Evolutionary conservation across 257 asterid species (phyloP).

Genomic region (Solanum ossicruentum): DNA sequence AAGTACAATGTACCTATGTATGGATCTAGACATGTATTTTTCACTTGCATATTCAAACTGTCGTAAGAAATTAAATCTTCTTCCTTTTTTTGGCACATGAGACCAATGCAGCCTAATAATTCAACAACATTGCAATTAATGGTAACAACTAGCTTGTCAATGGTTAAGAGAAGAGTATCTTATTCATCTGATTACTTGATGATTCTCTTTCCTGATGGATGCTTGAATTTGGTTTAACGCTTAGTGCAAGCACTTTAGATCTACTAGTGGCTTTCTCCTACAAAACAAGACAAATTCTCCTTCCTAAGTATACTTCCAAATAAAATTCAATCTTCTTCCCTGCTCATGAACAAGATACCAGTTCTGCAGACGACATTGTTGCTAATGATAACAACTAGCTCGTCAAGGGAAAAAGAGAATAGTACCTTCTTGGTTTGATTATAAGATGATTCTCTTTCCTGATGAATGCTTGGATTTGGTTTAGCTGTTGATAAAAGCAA

Average conservation of each 20-base stretch:
- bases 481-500: slow-evolving; percentile 13
- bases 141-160: not conserved
- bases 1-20: not conserved
- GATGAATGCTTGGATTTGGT: slow-evolving; percentile 17
- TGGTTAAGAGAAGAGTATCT: slow-evolving; percentile 22
- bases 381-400: not conserved
- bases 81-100: not conserved
- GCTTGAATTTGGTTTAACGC: slow-evolving; percentile 19
- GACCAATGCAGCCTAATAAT: not conserved
- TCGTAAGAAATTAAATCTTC: not conserved
- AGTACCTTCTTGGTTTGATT: slow-evolving; percentile 34
- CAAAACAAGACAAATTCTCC: slow-evolving; percentile 1
- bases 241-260: slow-evolving; percentile 11
- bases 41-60: not conserved
- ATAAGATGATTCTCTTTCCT: slow-evolving; percentile 8
- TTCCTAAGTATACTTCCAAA: not conserved
- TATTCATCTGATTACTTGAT: slow-evolving; percentile 21
- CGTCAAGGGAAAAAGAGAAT: not conserved
- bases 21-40: not conserved
- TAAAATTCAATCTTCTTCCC: not conserved
- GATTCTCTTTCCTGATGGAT: slow-evolving; percentile 13
- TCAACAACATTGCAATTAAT: not conserved
- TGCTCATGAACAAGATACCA: not conserved
- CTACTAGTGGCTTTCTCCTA: slow-evolving; percentile 35
- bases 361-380: not conserved